phyloP scores from a whole-genome alignment of 352 stramenopile genomes.

The Phytophthora aleatoria region DNA sequence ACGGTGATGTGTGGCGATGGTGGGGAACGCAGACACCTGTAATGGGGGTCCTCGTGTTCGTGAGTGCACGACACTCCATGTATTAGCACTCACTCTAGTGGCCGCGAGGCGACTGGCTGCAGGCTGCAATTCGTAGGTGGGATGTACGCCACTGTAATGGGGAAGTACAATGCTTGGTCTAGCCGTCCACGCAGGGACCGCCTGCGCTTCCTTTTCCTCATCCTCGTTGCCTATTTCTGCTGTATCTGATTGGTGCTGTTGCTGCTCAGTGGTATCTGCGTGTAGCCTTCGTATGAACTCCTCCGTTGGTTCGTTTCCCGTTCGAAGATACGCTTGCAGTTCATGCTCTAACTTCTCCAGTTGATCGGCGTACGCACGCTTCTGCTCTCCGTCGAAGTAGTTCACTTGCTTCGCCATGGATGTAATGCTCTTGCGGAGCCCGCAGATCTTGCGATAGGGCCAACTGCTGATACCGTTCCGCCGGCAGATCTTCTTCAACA shows the following conservation, averaged over 20 bases:
- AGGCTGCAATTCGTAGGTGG: slow-evolving; percentile 4
- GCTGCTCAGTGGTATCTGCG: slow-evolving; percentile 9
- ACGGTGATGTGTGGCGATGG: slow-evolving; percentile 33
- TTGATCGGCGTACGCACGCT: slow-evolving; percentile 53
- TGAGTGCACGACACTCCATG: slow-evolving; percentile 5
- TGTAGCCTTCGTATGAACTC: slow-evolving; percentile 32
- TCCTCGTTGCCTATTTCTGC: slow-evolving; percentile 12
- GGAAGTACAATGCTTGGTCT: slow-evolving; percentile 24
- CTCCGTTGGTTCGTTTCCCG: slow-evolving; percentile 42
- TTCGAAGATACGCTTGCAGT: slow-evolving; percentile 51
- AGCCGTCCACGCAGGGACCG: slow-evolving; percentile 13
- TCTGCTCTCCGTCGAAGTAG: slow-evolving; percentile 66
- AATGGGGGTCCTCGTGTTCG: not conserved
- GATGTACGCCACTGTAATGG: slow-evolving; percentile 1
- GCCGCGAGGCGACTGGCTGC: not conserved
- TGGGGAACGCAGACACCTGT: slow-evolving; percentile 9
- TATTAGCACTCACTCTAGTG: not conserved
- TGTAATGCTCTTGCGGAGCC: slow-evolving; percentile 58
- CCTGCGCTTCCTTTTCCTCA: slow-evolving; percentile 23
- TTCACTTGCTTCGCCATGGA: slow-evolving; percentile 67
- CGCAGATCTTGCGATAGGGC: slow-evolving; percentile 64
- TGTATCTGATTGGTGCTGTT: not conserved
- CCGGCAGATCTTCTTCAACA: slow-evolving; percentile 75
- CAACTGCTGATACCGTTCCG: slow-evolving; percentile 66
- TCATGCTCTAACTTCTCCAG: slow-evolving; percentile 46